Percentiles rank a stretch among this genome's conserved stretches.
Conservation (phyloP, 2,329 filamentous ascomycete genomes). For the Scedosporium apiospermum region DNA sequence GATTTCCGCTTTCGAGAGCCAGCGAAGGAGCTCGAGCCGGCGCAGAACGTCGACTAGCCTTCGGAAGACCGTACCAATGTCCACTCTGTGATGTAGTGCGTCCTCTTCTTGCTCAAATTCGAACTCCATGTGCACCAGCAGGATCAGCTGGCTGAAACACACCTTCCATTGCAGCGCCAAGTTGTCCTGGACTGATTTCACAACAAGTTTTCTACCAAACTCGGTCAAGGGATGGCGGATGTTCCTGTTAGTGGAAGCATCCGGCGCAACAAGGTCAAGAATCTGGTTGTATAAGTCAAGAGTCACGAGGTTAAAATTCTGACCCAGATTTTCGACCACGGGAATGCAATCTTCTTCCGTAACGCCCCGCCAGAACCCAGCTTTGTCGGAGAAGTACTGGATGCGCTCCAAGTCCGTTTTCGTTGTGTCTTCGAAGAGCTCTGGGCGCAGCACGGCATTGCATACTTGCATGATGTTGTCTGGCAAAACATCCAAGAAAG, state of each 20-base stretch:
- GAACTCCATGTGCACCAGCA: conserved; percentile 79
- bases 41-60: conserved; percentile 61
- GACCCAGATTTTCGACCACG: conserved; percentile 60
- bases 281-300: conserved; percentile 45
- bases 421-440: conserved; percentile 65
- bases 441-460: conserved; percentile 56
- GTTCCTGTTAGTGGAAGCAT: conserved; percentile 11
- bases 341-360: conserved; percentile 71
- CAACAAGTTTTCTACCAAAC: conserved; percentile 66
- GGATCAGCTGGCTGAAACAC: conserved; percentile 71
- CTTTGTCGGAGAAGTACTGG: conserved; percentile 67
- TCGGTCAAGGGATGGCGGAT: conserved; percentile 52
- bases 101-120: conserved; percentile 68
- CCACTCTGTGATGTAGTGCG: conserved; percentile 47
- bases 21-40: conserved; percentile 63
- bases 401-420: conserved; percentile 65
- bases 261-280: conserved; percentile 33
- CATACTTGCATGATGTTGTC: conserved; percentile 60
- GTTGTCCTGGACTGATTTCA: conserved; percentile 71
- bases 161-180: conserved; percentile 63
- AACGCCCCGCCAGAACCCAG: conserved; percentile 68
- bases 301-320: conserved; percentile 50
- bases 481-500: conserved; percentile 62
- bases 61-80: conserved; percentile 61
- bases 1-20: conserved; percentile 54